Evolutionary conservation across 2,329 filamentous ascomycete genomes (phyloP).

Genomic region (Nothophoma quercina): DNA sequence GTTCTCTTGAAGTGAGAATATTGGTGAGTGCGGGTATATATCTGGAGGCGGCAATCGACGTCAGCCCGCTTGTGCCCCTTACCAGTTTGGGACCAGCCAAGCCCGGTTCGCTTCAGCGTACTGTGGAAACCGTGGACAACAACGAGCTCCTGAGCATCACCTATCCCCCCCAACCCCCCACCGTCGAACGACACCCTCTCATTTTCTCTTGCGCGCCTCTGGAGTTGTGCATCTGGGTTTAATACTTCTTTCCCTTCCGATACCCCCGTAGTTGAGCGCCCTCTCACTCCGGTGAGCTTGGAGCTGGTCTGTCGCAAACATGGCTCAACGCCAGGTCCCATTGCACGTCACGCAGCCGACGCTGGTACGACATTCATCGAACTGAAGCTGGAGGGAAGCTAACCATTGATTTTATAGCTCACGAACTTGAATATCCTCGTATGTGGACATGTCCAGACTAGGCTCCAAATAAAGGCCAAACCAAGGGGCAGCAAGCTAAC

Average conservation of each 20-base stretch:
- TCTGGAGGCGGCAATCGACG: conserved; percentile 12
- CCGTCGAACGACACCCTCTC: conserved; percentile 41
- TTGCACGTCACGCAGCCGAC: conserved; percentile 81
- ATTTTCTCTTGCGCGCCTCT: conserved; percentile 49
- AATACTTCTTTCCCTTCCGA: conserved; percentile 46
- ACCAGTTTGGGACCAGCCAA: conserved; percentile 12
- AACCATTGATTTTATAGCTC: conserved; percentile 48
- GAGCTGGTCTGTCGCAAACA: conserved; percentile 53
- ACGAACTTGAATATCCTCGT: conserved; percentile 59
- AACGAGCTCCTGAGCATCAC: conserved; percentile 34
- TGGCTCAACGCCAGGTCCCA: conserved; percentile 84
- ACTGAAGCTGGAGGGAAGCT: conserved; percentile 28
- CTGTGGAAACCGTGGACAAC: conserved; percentile 23
- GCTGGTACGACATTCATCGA: conserved; percentile 62
- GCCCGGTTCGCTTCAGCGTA: conserved; percentile 18
- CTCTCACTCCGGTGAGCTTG: conserved; percentile 48
- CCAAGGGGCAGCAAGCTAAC: conserved; percentile 40
- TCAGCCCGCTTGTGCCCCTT: conserved; percentile 17
- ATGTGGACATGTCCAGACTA: conserved; percentile 35
- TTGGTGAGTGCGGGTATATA: neutral
- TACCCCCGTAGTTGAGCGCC: conserved; percentile 42
- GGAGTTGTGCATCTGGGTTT: conserved; percentile 49
- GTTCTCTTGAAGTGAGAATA: neutral
- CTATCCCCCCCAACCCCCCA: conserved; percentile 35
- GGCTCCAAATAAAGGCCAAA: conserved; percentile 24